phyloP scores from a whole-genome alignment of 192 early-diverging fungal genomes.

The Dissophora globulifera region DNA sequence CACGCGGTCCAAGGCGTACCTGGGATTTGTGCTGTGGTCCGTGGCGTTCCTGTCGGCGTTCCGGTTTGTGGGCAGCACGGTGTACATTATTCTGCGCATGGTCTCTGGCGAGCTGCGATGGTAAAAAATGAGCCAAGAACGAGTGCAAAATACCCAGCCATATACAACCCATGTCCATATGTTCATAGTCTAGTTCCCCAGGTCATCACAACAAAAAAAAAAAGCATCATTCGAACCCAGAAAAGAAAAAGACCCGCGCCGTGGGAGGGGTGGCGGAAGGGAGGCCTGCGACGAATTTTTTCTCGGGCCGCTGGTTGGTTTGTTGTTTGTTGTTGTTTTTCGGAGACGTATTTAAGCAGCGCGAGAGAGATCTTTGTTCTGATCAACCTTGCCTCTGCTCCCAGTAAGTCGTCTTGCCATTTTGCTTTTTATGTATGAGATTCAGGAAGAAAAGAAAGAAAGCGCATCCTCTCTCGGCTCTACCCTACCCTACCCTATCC shows the following conservation, averaged over 20 bases:
- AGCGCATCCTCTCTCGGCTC: background rate
- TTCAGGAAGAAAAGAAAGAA: no score
- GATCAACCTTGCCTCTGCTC: constrained; percentile 12
- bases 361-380: no score
- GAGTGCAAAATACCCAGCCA: no score
- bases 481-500: background rate
- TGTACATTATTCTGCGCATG: constrained; percentile 70
- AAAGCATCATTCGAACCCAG: no score
- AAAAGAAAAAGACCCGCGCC: no score
- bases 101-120: constrained; percentile 55
- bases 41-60: constrained; percentile 77
- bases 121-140: constrained; percentile 2
- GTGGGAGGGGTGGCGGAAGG: no score
- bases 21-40: constrained; percentile 89
- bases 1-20: constrained; percentile 62
- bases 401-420: background rate
- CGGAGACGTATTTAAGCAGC: no score
- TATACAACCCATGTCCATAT: background rate
- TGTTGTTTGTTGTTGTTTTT: no score
- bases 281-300: no score
- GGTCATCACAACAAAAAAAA: no score
- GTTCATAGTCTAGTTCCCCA: background rate
- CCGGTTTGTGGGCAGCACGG: constrained; percentile 76
- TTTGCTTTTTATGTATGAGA: background rate
- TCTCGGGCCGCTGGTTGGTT: no score